A percentile compares a stretch with the other conserved stretches of the same genome.
phyloP scores from a whole-genome alignment of 129 eudicot genomes.

The Flaveria trinervia region DNA sequence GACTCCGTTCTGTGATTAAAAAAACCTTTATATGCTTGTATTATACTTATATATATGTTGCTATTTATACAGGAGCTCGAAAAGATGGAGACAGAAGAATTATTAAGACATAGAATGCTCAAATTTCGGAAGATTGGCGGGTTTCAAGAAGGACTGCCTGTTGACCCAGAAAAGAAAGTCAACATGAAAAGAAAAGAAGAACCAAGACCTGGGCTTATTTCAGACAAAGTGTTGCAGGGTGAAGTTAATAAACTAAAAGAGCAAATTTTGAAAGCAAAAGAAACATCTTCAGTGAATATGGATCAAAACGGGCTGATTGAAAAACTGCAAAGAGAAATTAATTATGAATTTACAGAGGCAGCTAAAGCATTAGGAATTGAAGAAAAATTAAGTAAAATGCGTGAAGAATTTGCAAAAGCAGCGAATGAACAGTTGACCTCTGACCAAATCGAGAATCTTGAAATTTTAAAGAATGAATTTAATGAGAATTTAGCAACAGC shows the following conservation, averaged over 20 bases:
- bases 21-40: background rate
- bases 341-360: constrained; percentile 63
- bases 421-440: constrained; percentile 44
- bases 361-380: constrained; percentile 63
- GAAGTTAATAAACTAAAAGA: constrained; percentile 66
- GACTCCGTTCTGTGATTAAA: background rate
- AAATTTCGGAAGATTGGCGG: constrained; percentile 83
- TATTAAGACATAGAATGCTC: constrained; percentile 54
- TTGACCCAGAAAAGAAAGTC: constrained; percentile 59
- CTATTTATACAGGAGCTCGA: constrained; percentile 55
- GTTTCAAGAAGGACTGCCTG: constrained; percentile 62
- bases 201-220: constrained; percentile 49
- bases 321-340: constrained; percentile 53
- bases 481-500: constrained; percentile 49
- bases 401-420: constrained; percentile 57
- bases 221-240: constrained; percentile 54
- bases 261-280: constrained; percentile 50
- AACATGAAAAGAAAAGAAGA: constrained; percentile 67
- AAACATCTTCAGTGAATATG: constrained; percentile 37
- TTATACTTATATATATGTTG: constrained; percentile 9
- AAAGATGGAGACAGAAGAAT: constrained; percentile 58
- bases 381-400: constrained; percentile 45
- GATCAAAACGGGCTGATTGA: constrained; percentile 56
- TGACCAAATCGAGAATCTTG: constrained; percentile 46
- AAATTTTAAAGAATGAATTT: constrained; percentile 54